A percentile compares a stretch with the other conserved stretches of the same genome.
Evolutionary conservation across 2,329 filamentous ascomycete genomes (phyloP).

Genomic region (Colletotrichum gigasporum): DNA sequence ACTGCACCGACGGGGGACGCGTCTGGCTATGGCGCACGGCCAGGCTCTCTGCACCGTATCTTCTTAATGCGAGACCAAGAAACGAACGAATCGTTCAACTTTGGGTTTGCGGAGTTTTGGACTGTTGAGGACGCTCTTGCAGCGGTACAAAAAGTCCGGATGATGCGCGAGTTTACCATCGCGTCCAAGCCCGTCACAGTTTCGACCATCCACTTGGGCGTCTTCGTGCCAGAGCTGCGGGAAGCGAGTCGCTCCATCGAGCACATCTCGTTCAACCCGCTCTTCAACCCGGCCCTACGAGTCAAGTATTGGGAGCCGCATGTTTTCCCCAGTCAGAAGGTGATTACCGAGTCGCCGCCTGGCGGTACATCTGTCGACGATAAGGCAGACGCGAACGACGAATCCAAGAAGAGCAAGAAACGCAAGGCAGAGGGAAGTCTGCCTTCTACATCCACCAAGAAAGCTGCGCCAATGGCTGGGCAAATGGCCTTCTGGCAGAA

Average conservation of each 20-base stretch:
- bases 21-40: slow-evolving; percentile 73
- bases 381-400: slow-evolving; percentile 37
- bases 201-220: slow-evolving; percentile 83
- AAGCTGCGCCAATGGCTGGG: slow-evolving; percentile 50
- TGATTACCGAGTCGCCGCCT: slow-evolving; percentile 63
- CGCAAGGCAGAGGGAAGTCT: slow-evolving; percentile 57
- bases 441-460: slow-evolving; percentile 44
- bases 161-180: slow-evolving; percentile 80
- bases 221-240: slow-evolving; percentile 80
- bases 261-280: slow-evolving; percentile 73
- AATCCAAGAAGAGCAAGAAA: slow-evolving; percentile 59
- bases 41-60: slow-evolving; percentile 79
- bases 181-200: slow-evolving; percentile 76
- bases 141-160: slow-evolving; percentile 76
- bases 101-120: slow-evolving; percentile 86
- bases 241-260: slow-evolving; percentile 63
- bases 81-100: slow-evolving; percentile 79
- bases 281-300: slow-evolving; percentile 73
- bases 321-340: slow-evolving; percentile 73
- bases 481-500: slow-evolving; percentile 57
- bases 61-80: slow-evolving; percentile 79
- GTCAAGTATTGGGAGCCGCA: slow-evolving; percentile 82
- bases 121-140: slow-evolving; percentile 79
- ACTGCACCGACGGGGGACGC: slow-evolving; percentile 65
- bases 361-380: slow-evolving; percentile 51